A percentile compares a stretch with the other conserved stretches of the same genome.
Conservation (phyloP, 2,329 filamentous ascomycete species). For the Emmonsiellopsis sp. region DNA sequence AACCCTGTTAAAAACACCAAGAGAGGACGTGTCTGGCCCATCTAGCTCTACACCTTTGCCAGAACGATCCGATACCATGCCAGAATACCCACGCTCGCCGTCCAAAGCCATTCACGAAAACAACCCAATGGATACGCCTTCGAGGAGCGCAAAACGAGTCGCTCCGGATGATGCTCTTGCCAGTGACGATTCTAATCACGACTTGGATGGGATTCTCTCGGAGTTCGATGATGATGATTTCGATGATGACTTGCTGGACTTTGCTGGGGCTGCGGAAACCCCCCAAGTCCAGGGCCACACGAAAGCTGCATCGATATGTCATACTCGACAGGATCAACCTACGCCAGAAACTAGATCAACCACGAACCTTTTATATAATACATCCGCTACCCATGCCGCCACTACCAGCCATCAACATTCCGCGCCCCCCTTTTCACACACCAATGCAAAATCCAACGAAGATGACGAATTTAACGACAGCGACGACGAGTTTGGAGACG, state of each 20-base stretch:
- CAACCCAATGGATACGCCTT: conserved; percentile 16
- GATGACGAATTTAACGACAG: conserved; percentile 60
- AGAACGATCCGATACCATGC: conserved; percentile 21
- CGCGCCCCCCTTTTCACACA: neutral
- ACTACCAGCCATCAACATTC: neutral
- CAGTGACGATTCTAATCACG: neutral
- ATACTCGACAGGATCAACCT: neutral
- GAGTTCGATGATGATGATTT: conserved; percentile 42
- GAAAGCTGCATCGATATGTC: neutral
- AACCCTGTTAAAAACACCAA: conserved; percentile 31
- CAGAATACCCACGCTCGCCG: conserved; percentile 26
- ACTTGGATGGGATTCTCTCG: conserved; percentile 22
- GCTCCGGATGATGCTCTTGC: neutral
- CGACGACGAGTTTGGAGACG: conserved; percentile 52
- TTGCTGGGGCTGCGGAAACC: conserved; percentile 13
- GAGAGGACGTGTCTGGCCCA: conserved; percentile 21
- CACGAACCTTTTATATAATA: neutral
- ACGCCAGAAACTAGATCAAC: neutral
- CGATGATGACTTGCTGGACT: conserved; percentile 36
- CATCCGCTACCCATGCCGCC: neutral
- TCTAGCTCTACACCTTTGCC: conserved; percentile 38
- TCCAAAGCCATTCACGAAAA: conserved; percentile 12
- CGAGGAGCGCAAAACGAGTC: conserved; percentile 9
- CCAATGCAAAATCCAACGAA: neutral
- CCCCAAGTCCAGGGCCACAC: neutral